Evolutionary conservation across 345 rosid genomes (phyloP).

Genomic region (Populus davidiana): DNA sequence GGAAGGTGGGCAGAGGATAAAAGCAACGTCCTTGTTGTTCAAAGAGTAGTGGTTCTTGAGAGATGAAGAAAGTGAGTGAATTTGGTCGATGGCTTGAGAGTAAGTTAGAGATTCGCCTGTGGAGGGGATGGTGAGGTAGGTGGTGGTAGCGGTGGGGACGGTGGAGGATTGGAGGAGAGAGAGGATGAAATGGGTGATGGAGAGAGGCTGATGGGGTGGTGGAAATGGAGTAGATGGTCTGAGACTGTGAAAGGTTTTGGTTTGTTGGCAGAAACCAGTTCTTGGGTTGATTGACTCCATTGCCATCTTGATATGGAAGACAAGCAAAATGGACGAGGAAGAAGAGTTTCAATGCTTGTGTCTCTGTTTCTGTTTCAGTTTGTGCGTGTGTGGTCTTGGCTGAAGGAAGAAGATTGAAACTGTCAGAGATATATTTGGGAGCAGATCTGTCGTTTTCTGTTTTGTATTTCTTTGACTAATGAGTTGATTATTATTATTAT

Average conservation of each 20-base stretch:
- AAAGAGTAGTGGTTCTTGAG: slow-evolving; percentile 44
- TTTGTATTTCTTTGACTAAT: too few species aligned
- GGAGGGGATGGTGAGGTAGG: slow-evolving; percentile 45
- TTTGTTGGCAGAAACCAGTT: slow-evolving; percentile 46
- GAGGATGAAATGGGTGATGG: slow-evolving; percentile 41
- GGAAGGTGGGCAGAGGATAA: slow-evolving; percentile 61
- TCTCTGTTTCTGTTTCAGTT: background rate
- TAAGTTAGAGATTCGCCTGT: slow-evolving; percentile 43
- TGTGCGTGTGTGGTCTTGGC: background rate
- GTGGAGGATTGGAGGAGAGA: slow-evolving; percentile 47
- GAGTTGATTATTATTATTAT: too few species aligned
- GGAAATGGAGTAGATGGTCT: slow-evolving; percentile 51
- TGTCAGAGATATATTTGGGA: too few species aligned
- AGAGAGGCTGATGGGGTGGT: slow-evolving; percentile 45
- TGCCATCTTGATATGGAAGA: background rate
- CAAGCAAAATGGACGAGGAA: background rate
- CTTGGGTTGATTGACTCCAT: slow-evolving; percentile 28
- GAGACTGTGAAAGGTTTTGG: slow-evolving; percentile 51
- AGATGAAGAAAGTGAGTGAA: slow-evolving; percentile 45
- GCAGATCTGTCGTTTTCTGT: too few species aligned
- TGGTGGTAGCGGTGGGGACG: slow-evolving; percentile 19
- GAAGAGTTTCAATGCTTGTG: background rate
- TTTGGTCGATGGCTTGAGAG: slow-evolving; percentile 39
- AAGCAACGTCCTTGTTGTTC: slow-evolving; percentile 54
- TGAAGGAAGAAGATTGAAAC: too few species aligned